Base-by-base conservation (phyloP, 345 rosid species). In the Pelargonium nanum region DNA sequence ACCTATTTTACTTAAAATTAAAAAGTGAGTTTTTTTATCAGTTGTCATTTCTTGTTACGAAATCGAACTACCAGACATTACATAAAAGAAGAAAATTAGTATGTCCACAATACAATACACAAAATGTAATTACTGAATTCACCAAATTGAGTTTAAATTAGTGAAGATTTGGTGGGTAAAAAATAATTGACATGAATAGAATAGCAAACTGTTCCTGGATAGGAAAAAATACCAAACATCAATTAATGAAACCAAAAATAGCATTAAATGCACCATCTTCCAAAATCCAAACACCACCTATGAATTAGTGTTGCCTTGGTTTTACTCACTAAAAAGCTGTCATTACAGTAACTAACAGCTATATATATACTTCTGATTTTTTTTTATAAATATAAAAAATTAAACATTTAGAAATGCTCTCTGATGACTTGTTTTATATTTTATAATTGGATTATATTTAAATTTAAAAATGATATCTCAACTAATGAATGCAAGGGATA, bases 261-360 rank as follows among this genome's bases (percentile, higher is more conserved):
- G 65, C 74, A 65, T 64, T 70, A 4, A 65, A 24, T 65, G 58
- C 65, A 16, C 66, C 72, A 59, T 24, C 69, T 40, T 40, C 48
- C 48, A 40, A 40, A 40, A n/a, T n/a, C 68, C 25, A 54, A 62
- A 21, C 56, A 62, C 44, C 58, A 21, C 62, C 61, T 63, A 12
- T 58, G 69, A 72, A 72, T 67, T 59, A 63, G 68, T 67, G 72
- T 44, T 59, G 56, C 53, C 30, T 57, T 67, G 61, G 58, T 56
- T 2, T 20, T 52, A 20, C 21, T 19, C 6, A 52, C n/a, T n/a
- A n/a, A n/a, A n/a, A n/a, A n/a, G 55, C 57, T 32, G 67, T 15
- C 15, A 59, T 51, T 19, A 9, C 28, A 15, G 53, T 63, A 1
- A 63, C 22, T n/a, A 58, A 66, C 58, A 71, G 34, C 13, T 25